Evolutionary conservation across 257 asterid genomes (phyloP), one percentile per base, ranked within the genome.

Genomic region (Solanum chiquidenum): DNA sequence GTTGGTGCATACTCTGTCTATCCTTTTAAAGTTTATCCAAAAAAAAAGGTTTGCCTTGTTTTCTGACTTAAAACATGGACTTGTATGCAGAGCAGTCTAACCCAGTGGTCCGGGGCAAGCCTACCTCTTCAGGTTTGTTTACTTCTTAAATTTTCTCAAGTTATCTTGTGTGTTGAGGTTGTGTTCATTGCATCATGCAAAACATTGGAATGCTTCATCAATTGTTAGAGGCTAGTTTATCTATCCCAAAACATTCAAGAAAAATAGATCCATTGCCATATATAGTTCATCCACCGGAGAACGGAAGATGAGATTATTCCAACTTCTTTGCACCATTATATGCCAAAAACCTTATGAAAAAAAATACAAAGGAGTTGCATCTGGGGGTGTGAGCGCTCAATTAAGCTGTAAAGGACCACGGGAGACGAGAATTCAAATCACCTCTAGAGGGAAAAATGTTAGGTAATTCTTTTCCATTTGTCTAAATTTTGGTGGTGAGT

Each of bases 41-140:
- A 31, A 14, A 12, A 79, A 14, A 27, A 49, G 29, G 68, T 46
- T 80, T 80, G 18, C 29, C 40, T 80, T 82, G 44, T 20, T 52
- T 27, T 20, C 44, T 82, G 44, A 49, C 44, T 49, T 82, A 5
- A 46, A 46, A 27, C 62, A 35, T 84, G 87, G 60, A 64, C 69
- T 66, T 83, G 88, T 87, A 82, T 91, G 96, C 98, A 97, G 99
- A 92, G 99, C 83, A 97, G 94, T 94, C 98, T 97, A 84, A 96
- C 99, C 18, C 99, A 95, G 89, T 97, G 99, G 99, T 95, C 99
- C 33, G 99, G 99, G 73, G 99, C 99, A 85, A 97, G 99, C 90
- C 94, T 97, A 85, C 99, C 99, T 74, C 98, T 97, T 90, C 99
- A 96, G 99, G 99, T 96, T 86, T 87, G 94, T 87, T 13, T 86